These are phyloP conservation scores for Xylariaceae sp. DNA, from an alignment of 2,329 filamentous ascomycete genomes.

Conservation along the genomic window DNA sequence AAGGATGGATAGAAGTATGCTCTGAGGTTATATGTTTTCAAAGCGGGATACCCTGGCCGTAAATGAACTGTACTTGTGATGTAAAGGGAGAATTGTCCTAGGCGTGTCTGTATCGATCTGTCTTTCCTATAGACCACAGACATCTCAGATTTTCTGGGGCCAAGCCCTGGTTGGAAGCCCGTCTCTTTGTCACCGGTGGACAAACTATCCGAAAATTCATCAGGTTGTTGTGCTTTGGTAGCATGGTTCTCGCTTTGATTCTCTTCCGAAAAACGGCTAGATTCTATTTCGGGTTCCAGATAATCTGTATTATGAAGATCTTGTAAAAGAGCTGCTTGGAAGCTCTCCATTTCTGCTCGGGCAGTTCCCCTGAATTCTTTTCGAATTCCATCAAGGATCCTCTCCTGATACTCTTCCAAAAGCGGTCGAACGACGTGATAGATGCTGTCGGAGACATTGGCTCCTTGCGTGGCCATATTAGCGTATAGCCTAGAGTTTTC, in stretches of 20 bases:
- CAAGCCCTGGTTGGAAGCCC: too few species aligned
- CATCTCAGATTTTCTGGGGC: neutral
- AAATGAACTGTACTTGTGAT: neutral
- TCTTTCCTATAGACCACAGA: neutral
- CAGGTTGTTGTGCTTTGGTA: too few species aligned
- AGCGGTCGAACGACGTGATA: slow-evolving; percentile 9
- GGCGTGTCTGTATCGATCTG: neutral
- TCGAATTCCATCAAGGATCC: slow-evolving; percentile 4
- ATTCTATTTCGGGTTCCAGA: too few species aligned
- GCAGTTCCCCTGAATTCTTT: slow-evolving; percentile 17
- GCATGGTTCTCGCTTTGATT: too few species aligned
- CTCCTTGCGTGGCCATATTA: slow-evolving; percentile 4
- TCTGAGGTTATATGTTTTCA: neutral
- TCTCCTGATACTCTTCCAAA: slow-evolving; percentile 25
- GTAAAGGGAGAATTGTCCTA: neutral
- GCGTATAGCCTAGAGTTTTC: slow-evolving; percentile 18
- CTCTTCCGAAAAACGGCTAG: too few species aligned
- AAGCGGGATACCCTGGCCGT: neutral
- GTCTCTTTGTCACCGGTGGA: too few species aligned
- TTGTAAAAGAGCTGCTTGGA: too few species aligned
- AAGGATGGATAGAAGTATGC: neutral
- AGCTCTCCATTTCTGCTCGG: slow-evolving; percentile 7
- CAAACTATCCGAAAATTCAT: too few species aligned
- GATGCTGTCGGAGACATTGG: neutral
- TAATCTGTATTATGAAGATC: too few species aligned